A percentile compares a stretch with the other conserved stretches of the same genome.
Conservation (phyloP, 2,329 filamentous ascomycete species). For the Trichoderma hamatum region DNA sequence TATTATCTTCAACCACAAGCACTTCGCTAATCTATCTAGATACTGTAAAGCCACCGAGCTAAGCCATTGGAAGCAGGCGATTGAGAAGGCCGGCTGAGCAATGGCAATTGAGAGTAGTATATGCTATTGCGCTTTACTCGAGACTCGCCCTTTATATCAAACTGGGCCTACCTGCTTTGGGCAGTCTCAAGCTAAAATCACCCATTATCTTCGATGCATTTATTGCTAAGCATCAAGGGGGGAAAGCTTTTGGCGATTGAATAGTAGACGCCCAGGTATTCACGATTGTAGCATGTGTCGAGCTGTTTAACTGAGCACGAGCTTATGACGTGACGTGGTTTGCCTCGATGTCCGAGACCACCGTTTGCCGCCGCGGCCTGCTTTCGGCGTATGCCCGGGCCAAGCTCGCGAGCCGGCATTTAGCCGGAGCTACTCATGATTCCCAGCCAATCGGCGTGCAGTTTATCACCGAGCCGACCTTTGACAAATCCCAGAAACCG, state of each 20-base stretch:
- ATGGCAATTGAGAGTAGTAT: too few relatives aligned
- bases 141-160: too few relatives aligned
- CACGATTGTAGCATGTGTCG: background rate
- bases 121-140: too few relatives aligned
- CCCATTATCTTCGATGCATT: background rate
- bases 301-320: background rate
- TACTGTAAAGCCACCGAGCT: background rate
- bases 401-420: background rate
- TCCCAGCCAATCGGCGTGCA: conserved; percentile 40
- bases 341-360: conserved; percentile 18
- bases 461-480: conserved; percentile 44
- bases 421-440: conserved; percentile 9
- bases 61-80: background rate
- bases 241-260: too few relatives aligned
- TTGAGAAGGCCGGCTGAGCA: background rate
- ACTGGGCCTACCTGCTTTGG: too few relatives aligned
- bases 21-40: background rate
- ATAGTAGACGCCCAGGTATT: too few relatives aligned
- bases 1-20: background rate
- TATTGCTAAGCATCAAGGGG: background rate
- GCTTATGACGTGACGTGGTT: conserved; percentile 10
- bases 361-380: background rate
- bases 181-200: too few relatives aligned
- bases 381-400: background rate
- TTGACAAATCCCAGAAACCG: conserved; percentile 40